Conservation (phyloP, 495 filamentous ascomycete species). For the Hypoxylon trugodes region DNA sequence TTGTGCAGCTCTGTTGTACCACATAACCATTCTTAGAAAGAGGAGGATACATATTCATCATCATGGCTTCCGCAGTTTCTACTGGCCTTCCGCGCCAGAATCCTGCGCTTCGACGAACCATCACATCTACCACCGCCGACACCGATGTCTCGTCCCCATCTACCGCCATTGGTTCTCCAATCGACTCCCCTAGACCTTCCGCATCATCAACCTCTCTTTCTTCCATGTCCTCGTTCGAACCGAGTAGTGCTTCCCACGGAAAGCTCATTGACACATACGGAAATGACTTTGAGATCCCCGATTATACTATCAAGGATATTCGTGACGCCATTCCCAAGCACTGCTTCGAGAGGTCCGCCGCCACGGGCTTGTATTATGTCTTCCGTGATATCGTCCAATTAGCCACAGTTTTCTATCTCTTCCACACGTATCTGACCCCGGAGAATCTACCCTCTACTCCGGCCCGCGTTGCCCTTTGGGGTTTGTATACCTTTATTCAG, state of each 20-base stretch:
- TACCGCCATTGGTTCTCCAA: conserved; percentile 69
- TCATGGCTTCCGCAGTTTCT: conserved; percentile 52
- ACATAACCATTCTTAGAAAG: background rate
- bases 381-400: conserved; percentile 72
- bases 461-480: conserved; percentile 68
- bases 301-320: conserved; percentile 83
- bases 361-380: conserved; percentile 70
- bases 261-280: conserved; percentile 77
- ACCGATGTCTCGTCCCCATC: conserved; percentile 65
- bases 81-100: conserved; percentile 50
- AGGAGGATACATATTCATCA: conserved; percentile 7
- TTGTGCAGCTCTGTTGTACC: background rate
- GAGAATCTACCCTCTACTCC: conserved; percentile 67
- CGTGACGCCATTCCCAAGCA: conserved; percentile 82
- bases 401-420: conserved; percentile 70
- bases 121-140: conserved; percentile 47
- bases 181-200: conserved; percentile 75
- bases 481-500: conserved; percentile 73
- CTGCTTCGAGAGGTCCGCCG: conserved; percentile 77
- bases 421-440: conserved; percentile 69
- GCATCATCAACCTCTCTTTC: conserved; percentile 91
- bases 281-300: conserved; percentile 76
- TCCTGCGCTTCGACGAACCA: conserved; percentile 51
- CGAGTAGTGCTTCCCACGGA: conserved; percentile 46
- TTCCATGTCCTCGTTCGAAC: conserved; percentile 75